Base-by-base conservation (phyloP, 2,329 filamentous ascomycete genomes). In the Aspergillus pseudotamarii region DNA sequence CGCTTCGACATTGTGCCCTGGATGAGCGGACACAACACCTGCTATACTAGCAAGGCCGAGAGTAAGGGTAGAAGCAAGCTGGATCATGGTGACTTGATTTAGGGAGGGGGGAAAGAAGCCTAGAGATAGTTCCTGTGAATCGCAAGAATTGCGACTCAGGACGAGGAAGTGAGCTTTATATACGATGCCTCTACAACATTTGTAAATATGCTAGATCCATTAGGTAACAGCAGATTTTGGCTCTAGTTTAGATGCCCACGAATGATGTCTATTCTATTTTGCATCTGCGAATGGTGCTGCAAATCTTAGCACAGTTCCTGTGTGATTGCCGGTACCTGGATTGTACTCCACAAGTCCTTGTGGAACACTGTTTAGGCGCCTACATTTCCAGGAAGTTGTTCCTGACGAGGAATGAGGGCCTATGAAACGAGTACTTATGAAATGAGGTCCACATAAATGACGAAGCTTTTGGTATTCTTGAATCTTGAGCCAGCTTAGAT, bases 1-100 rank as follows among this genome's bases (percentile, higher is more conserved):
- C 10, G 83, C 75, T 48, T 74, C 73, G 45, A 83, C 64, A 58
- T 85, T 78, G 64, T 85, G 83, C 64, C 83, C 83, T 1, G 83
- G 83, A 64, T 86, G 82, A 26, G 81, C 81, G n/a, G 68, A 70
- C n/a, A 66, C 72, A 53, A 74, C 23, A 61, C 64, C 66, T 28
- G 70, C 64, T 21, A 77, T 66, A 55, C 70, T 67, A 41, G 69
- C 58, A 32, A 74, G 63, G 57, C 71, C 69, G 30, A 70, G 55
- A 8, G 69, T 51, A n/a, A 75, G 36, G 38, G 67, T 61, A 57
- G 72, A 68, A 38, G 55, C 34, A 50, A 68, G 57, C 16, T 58
- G 64, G 23, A 69, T 60, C 65, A 68, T 69, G 10, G 26, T 64
- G 16, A n/a, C 38, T 41, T 41, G 16, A n/a, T n/a, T 4, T 4